Percentiles rank a stretch among this genome's conserved stretches.
phyloP scores from a whole-genome alignment of 1,284 basidiomycete species.

The Sparassis latifolia region DNA sequence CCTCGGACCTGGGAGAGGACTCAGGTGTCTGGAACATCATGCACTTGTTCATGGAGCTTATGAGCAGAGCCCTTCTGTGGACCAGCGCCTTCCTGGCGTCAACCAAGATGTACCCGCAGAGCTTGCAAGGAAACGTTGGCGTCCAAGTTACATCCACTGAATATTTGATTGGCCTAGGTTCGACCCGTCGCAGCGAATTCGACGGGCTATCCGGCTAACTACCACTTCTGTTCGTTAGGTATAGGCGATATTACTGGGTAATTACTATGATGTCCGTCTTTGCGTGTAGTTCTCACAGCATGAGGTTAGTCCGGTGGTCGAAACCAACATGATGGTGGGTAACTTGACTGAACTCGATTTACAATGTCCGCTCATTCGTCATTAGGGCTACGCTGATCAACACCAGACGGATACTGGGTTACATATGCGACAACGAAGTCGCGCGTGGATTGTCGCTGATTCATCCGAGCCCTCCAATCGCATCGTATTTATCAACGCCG shows the following conservation, averaged over 20 bases:
- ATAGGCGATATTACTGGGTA: constrained; percentile 77
- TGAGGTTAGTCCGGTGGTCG: constrained; percentile 54
- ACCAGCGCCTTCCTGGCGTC: constrained; percentile 21
- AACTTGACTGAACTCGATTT: neutral
- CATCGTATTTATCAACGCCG: constrained; percentile 73
- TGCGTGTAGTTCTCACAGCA: constrained; percentile 3
- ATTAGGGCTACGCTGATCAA: constrained; percentile 66
- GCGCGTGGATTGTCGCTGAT: constrained; percentile 74
- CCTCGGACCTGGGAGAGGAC: too few species aligned
- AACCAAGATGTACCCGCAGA: constrained; percentile 8
- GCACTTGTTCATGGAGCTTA: constrained; percentile 16
- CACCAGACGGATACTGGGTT: constrained; percentile 71
- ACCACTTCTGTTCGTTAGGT: constrained; percentile 31
- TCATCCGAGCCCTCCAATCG: constrained; percentile 47
- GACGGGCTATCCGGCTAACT: neutral
- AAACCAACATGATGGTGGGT: constrained; percentile 70
- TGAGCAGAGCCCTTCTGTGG: constrained; percentile 20
- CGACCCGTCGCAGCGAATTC: constrained; percentile 13
- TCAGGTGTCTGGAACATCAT: constrained; percentile 17
- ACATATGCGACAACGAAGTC: constrained; percentile 73
- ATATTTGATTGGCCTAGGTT: constrained; percentile 55
- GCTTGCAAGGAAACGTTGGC: constrained; percentile 4
- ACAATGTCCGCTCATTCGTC: constrained; percentile 1
- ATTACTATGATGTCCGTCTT: constrained; percentile 7
- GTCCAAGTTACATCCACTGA: constrained; percentile 23